Evolutionary conservation across 441 rosid species (phyloP).

Genomic region (Daphne laureola): DNA sequence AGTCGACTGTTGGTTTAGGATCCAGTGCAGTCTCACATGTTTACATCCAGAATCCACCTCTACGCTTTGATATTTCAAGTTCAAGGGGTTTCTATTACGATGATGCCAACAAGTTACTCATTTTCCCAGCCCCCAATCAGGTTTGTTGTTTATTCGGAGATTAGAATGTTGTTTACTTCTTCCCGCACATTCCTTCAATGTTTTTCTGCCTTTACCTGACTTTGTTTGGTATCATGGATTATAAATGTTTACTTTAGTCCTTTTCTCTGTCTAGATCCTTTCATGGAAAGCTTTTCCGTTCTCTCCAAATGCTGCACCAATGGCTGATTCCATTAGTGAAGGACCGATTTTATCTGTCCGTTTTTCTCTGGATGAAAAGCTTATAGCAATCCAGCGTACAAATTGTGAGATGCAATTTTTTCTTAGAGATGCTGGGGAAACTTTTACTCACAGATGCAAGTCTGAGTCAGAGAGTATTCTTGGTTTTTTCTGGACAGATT

Average conservation of each 20-base stretch:
- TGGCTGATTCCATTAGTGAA: conserved; percentile 64
- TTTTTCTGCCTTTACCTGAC: background rate
- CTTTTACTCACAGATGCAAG: conserved; percentile 53
- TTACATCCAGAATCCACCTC: conserved; percentile 65
- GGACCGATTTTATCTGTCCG: conserved; percentile 74
- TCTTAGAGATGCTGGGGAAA: conserved; percentile 66
- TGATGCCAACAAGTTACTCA: conserved; percentile 75
- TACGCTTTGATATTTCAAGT: conserved; percentile 57
- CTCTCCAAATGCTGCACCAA: conserved; percentile 47
- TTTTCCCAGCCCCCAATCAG: conserved; percentile 58
- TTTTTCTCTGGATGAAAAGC: conserved; percentile 77
- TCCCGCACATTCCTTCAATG: background rate
- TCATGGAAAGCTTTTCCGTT: conserved; percentile 82
- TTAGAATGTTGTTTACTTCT: background rate
- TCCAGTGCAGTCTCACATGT: conserved; percentile 86
- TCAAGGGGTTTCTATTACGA: conserved; percentile 77
- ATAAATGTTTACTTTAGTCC: background rate
- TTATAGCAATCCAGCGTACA: conserved; percentile 77
- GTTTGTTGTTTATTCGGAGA: conserved; percentile 24
- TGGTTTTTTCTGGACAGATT: conserved; percentile 97
- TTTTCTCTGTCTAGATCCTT: conserved; percentile 40
- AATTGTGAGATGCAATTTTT: conserved; percentile 63
- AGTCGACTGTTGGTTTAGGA: conserved; percentile 37
- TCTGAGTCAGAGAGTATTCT: conserved; percentile 76
- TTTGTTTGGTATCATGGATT: conserved; percentile 5